These are phyloP conservation scores for Ustilago crameri DNA, from an alignment of 1,284 basidiomycete species.

Conservation along the genomic window DNA sequence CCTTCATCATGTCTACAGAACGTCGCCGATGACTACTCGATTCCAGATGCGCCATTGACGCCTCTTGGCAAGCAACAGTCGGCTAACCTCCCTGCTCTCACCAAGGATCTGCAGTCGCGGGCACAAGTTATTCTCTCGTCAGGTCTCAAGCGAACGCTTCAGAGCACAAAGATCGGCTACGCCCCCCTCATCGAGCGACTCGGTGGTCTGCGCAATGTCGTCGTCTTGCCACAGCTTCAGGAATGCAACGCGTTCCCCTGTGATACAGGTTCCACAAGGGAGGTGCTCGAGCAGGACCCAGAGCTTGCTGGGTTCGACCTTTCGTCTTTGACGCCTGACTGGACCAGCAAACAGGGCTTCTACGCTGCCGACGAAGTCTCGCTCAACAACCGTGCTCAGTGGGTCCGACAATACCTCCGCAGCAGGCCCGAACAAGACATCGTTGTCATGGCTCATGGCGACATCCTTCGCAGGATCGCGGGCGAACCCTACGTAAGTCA, in stretches of 20 bases:
- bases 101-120: conserved; percentile 44
- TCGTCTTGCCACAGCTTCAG: conserved; percentile 64
- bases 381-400: conserved; percentile 61
- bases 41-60: conserved; percentile 66
- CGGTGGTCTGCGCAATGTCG: conserved; percentile 55
- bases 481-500: conserved; percentile 43
- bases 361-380: conserved; percentile 61
- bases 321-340: conserved; percentile 62
- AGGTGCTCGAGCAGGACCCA: conserved; percentile 56
- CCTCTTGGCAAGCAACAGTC: conserved; percentile 65
- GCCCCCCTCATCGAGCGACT: conserved; percentile 57
- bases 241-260: conserved; percentile 66
- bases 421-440: conserved; percentile 62
- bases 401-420: conserved; percentile 66
- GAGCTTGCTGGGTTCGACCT: conserved; percentile 63
- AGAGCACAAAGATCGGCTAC: conserved; percentile 64
- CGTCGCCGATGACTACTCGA: conserved; percentile 57
- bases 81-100: conserved; percentile 49
- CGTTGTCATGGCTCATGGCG: conserved; percentile 66
- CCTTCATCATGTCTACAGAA: conserved; percentile 36
- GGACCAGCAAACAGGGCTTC: conserved; percentile 66
- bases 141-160: conserved; percentile 62
- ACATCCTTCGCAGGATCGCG: conserved; percentile 64
- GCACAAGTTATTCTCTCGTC: conserved; percentile 62
- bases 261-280: conserved; percentile 64